These are phyloP conservation scores for Effrenium voratum DNA, from an alignment of 73 alveolate genomes.

Conservation along the genomic window DNA sequence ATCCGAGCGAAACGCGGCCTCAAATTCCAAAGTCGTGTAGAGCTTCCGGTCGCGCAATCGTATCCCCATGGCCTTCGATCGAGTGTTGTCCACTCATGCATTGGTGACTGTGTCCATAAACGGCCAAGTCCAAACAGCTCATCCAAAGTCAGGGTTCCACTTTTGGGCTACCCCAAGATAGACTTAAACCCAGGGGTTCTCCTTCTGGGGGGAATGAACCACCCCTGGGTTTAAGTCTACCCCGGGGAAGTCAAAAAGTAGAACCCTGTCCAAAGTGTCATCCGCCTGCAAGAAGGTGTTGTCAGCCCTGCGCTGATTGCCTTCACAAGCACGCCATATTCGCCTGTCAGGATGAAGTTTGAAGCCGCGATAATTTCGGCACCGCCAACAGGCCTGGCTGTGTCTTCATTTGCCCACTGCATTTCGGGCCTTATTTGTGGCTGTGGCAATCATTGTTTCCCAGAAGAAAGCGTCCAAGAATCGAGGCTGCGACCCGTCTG, in stretches of 20 bases:
- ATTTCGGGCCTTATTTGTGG: conserved; percentile 34
- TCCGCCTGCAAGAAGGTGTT: conserved; percentile 79
- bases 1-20: background rate
- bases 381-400: conserved; percentile 26
- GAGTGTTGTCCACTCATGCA: too few species aligned
- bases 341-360: conserved; percentile 19
- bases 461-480: background rate
- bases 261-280: background rate
- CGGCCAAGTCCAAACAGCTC: background rate
- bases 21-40: conserved; percentile 20
- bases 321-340: conserved; percentile 74
- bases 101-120: background rate
- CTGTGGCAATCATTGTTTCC: background rate
- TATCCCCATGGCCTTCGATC: conserved; percentile 77
- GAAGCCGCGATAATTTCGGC: background rate
- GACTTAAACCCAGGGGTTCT: too few species aligned
- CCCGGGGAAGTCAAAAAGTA: too few species aligned
- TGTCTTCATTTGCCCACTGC: conserved; percentile 78
- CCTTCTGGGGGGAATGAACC: too few species aligned
- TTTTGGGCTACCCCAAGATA: too few species aligned
- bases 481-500: conserved; percentile 1
- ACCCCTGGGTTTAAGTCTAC: too few species aligned
- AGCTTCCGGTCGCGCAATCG: conserved; percentile 81
- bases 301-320: conserved; percentile 82
- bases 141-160: too few species aligned